Percentiles rank a stretch among this genome's conserved stretches.
phyloP scores from a whole-genome alignment of 2,329 filamentous ascomycete genomes.

The Karstenula rhodostoma region DNA sequence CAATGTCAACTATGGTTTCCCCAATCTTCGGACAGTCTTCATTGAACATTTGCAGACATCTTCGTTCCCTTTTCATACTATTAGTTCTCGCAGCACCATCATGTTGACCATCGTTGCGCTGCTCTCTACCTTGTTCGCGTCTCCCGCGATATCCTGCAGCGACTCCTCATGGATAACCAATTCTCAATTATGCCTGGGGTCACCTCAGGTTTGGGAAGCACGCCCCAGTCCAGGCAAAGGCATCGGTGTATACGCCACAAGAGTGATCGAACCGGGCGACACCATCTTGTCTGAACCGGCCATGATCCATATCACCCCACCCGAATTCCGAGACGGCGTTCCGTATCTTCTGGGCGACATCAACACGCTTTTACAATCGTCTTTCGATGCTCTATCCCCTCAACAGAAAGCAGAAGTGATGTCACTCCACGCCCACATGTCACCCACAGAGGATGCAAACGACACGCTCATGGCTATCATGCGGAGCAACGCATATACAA shows the following conservation, averaged over 20 bases:
- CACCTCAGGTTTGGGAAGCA: conserved; percentile 39
- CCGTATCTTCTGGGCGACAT: conserved; percentile 39
- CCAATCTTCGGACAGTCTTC: not conserved
- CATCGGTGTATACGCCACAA: conserved; percentile 52
- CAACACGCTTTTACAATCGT: conserved; percentile 27
- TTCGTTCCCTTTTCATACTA: no score
- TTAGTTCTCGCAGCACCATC: not conserved
- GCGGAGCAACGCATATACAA: conserved; percentile 48
- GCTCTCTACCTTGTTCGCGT: not conserved
- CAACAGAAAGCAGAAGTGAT: conserved; percentile 35
- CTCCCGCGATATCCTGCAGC: conserved; percentile 10
- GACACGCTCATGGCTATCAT: conserved; percentile 43
- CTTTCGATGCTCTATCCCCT: conserved; percentile 35
- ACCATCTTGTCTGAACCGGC: conserved; percentile 53
- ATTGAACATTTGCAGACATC: not conserved
- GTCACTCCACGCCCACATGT: conserved; percentile 37
- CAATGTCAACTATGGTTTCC: conserved; percentile 3
- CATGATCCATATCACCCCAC: conserved; percentile 43
- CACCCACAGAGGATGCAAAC: conserved; percentile 22
- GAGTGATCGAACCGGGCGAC: conserved; percentile 48
- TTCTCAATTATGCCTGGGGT: conserved; percentile 32
- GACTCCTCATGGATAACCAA: conserved; percentile 26
- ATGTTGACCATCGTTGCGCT: not conserved
- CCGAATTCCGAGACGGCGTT: conserved; percentile 33
- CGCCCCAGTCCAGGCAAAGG: conserved; percentile 50